Base-by-base conservation (phyloP, 2,329 filamentous ascomycete genomes). In the Clonostachys byssicola region DNA sequence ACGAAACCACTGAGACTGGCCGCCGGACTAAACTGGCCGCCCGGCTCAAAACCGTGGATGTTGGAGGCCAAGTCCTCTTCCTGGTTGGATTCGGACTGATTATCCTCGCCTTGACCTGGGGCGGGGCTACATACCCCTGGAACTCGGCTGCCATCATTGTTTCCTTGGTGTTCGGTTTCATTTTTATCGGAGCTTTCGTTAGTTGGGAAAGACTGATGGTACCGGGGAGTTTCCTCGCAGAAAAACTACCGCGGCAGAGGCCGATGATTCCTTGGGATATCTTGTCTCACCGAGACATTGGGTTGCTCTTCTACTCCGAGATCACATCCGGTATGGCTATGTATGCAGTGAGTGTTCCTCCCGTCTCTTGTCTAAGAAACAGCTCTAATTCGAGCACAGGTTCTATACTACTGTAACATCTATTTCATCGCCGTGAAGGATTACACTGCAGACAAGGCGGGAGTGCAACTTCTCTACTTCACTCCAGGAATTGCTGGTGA, bases 321-420 rank as follows among this genome's bases (percentile, higher is more conserved):
- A 80, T 84, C 55, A 71, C 75, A 5, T 76, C 77, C 0, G 84
- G 84, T 5, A 75, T 80, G 54, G 72, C 68, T 45, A 75, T 73
- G 70, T 78, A 70, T 52, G 65, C 71, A 20, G 67, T 74, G 49
- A 61, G 64, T 48, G 10, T n/a, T 2, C 10, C n/a, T 14, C 16
- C 34, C 4, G 18, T 23, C 6, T 2, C 18, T 17, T 13, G 4
- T 7, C 40, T 3, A 10, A 1, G 30, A 39, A 42, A 56, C 57
- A 65, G 1, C 41, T 33, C 61, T 73, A 52, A 75, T 58, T 68
- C 75, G 12, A 36, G 40, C 17, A 30, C 35, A 65, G 64, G 77
- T 83, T 1, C 78, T 87, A 52, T 88, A 88, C 60, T 88, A 87
- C 54, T 79, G 85, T 53, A 80, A 79, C 14, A 74, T 87, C 16